These are phyloP conservation scores for Alternaria viburni DNA, from an alignment of 2,329 filamentous ascomycete species.

Conservation along the genomic window DNA sequence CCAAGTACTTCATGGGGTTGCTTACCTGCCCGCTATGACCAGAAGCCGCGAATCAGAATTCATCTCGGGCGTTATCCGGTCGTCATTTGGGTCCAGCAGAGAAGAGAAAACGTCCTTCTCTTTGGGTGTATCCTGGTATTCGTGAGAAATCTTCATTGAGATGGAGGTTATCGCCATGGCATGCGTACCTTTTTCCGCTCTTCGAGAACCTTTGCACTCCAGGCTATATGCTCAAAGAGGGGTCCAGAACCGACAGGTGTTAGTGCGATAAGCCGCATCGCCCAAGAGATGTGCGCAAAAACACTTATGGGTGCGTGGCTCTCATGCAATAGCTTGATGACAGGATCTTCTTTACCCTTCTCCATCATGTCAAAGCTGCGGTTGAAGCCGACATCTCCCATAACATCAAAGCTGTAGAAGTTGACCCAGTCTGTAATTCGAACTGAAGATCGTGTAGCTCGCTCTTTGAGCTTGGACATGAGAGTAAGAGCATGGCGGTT, in stretches of 20 bases:
- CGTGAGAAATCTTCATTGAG: not conserved
- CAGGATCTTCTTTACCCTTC: constrained; percentile 34
- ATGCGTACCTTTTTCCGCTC: constrained; percentile 33
- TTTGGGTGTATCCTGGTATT: constrained; percentile 24
- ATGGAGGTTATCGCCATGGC: not conserved
- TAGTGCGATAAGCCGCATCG: constrained; percentile 22
- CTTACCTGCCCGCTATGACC: constrained; percentile 41
- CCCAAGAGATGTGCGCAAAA: constrained; percentile 33
- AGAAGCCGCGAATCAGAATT: constrained; percentile 37
- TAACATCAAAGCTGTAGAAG: constrained; percentile 57
- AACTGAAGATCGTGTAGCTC: constrained; percentile 22
- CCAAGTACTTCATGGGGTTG: not conserved
- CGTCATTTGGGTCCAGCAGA: constrained; percentile 28
- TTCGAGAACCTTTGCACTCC: constrained; percentile 30
- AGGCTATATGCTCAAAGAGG: constrained; percentile 32
- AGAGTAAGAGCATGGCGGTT: constrained; percentile 37
- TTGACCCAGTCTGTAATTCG: constrained; percentile 44
- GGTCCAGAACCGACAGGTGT: constrained; percentile 25
- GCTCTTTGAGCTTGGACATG: constrained; percentile 31
- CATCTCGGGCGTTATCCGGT: constrained; percentile 27
- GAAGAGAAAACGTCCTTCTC: constrained; percentile 38
- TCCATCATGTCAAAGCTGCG: constrained; percentile 50
- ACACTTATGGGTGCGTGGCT: constrained; percentile 28
- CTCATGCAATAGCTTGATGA: constrained; percentile 37
- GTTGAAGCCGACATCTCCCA: constrained; percentile 55